phyloP scores from a whole-genome alignment of 208 protist genomes.

The Crithidia fasciculata region DNA sequence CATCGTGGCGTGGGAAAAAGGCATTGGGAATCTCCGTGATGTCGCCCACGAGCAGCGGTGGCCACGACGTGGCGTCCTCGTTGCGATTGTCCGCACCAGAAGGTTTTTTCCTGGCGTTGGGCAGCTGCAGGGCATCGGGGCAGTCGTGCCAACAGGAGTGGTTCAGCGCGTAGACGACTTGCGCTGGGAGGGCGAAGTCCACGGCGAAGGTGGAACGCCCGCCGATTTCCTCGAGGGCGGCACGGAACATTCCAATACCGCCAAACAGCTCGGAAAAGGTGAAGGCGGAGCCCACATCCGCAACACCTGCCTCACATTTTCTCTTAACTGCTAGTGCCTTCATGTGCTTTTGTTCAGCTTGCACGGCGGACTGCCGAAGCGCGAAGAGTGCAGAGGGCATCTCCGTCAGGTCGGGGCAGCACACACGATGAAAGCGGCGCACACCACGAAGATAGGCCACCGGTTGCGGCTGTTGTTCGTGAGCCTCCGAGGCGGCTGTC shows the following conservation, averaged over 20 bases:
- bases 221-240: conserved; percentile 65
- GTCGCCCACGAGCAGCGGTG: conserved; percentile 52
- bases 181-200: conserved; percentile 52
- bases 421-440: conserved; percentile 55
- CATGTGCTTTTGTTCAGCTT: not conserved
- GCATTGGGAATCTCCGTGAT: conserved; percentile 65
- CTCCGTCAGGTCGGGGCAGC: conserved; percentile 26
- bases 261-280: conserved; percentile 89
- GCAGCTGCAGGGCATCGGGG: conserved; percentile 15
- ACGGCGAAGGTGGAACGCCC: conserved; percentile 69
- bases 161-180: conserved; percentile 65
- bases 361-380: conserved; percentile 21
- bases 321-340: not conserved
- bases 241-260: conserved; percentile 88
- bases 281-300: conserved; percentile 28
- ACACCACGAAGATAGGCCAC: conserved; percentile 49
- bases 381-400: conserved; percentile 43
- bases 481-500: not conserved
- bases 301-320: not conserved
- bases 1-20: conserved; percentile 70
- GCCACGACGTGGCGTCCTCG: not conserved
- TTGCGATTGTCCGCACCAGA: not conserved
- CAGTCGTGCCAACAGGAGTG: conserved; percentile 38
- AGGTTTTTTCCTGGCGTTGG: conserved; percentile 2
- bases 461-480: not conserved